Percentiles rank a stretch among this genome's conserved stretches.
Conservation (phyloP, 2,329 filamentous ascomycete genomes). For the Botrytis galanthina region DNA sequence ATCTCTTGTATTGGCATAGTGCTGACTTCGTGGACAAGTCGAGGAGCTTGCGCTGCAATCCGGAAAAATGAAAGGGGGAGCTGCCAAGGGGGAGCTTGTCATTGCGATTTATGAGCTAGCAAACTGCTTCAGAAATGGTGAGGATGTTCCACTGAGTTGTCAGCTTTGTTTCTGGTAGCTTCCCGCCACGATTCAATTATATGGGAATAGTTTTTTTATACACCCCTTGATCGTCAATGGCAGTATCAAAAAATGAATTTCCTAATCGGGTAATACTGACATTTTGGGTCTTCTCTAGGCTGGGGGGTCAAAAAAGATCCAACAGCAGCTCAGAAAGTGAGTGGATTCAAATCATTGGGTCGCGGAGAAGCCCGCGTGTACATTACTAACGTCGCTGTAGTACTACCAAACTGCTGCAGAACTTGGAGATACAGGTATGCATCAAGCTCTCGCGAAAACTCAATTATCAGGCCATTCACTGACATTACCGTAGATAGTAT, state of each 20-base stretch:
- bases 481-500: constrained; percentile 69
- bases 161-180: constrained; percentile 9
- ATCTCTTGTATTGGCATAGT: constrained; percentile 13
- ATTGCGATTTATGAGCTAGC: constrained; percentile 94
- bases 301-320: constrained; percentile 90
- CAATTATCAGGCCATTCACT: constrained; percentile 25
- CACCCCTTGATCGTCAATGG: neutral
- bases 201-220: neutral
- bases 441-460: constrained; percentile 24
- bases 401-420: constrained; percentile 99
- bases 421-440: constrained; percentile 76
- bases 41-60: constrained; percentile 82
- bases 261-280: constrained; percentile 19
- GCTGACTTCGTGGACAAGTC: constrained; percentile 41
- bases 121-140: constrained; percentile 85
- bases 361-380: constrained; percentile 28
- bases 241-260: neutral
- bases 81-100: constrained; percentile 92
- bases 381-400: constrained; percentile 47
- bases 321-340: constrained; percentile 72
- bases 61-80: constrained; percentile 88
- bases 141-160: constrained; percentile 19
- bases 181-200: constrained; percentile 15
- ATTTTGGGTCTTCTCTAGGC: constrained; percentile 11
- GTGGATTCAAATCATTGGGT: constrained; percentile 36